Evolutionary conservation across 208 protist genomes (phyloP).

Genomic region (Angomonas desouzai): DNA sequence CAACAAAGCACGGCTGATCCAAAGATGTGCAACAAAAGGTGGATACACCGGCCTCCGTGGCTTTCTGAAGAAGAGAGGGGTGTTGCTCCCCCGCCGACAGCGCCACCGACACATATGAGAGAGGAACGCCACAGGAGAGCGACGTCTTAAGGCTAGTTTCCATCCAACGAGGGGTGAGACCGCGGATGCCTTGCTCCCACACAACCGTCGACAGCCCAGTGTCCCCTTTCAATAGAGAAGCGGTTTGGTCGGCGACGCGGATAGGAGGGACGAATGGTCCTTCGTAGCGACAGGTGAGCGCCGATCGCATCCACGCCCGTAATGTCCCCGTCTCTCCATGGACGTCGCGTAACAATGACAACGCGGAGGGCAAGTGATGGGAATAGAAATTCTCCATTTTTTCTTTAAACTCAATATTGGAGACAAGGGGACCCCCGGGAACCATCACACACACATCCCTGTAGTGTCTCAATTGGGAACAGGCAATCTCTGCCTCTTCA

Average conservation of each 20-base stretch:
- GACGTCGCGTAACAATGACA: slow-evolving; percentile 15
- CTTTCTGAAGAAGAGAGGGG: slow-evolving; percentile 12
- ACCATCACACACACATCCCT: slow-evolving; percentile 59
- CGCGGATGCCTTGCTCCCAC: slow-evolving; percentile 52
- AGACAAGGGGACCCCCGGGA: slow-evolving; percentile 57
- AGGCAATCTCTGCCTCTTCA: neutral
- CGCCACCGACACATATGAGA: slow-evolving; percentile 31
- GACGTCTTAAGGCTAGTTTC: slow-evolving; percentile 76
- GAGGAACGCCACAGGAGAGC: slow-evolving; percentile 52
- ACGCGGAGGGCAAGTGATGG: slow-evolving; percentile 21
- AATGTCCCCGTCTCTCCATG: slow-evolving; percentile 20
- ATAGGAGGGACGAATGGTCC: slow-evolving; percentile 63
- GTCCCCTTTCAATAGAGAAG: slow-evolving; percentile 40
- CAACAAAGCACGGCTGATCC: neutral
- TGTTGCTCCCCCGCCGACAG: slow-evolving; percentile 21
- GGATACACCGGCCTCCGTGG: slow-evolving; percentile 25
- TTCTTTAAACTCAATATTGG: slow-evolving; percentile 49
- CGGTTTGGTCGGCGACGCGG: slow-evolving; percentile 57
- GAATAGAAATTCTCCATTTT: slow-evolving; percentile 42
- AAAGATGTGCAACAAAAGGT: neutral
- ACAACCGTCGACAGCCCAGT: slow-evolving; percentile 41
- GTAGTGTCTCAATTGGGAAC: slow-evolving; percentile 18
- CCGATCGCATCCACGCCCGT: slow-evolving; percentile 77
- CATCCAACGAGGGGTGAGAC: slow-evolving; percentile 65
- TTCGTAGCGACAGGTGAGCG: slow-evolving; percentile 80